A percentile compares a stretch with the other conserved stretches of the same genome.
Conservation (phyloP, 129 eudicot genomes). For the Lonicera japonica region DNA sequence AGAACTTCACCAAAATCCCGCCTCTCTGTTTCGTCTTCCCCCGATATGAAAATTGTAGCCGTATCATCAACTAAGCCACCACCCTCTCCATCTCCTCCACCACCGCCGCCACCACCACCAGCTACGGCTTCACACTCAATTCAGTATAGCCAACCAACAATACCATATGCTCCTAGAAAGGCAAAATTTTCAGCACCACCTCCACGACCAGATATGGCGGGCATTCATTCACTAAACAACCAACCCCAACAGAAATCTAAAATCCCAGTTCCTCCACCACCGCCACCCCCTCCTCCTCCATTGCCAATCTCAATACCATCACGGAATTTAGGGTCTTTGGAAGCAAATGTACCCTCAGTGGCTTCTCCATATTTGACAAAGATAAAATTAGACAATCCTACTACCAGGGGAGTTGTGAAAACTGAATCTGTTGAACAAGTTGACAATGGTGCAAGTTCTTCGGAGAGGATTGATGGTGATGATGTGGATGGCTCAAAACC, state of each 20-base stretch:
- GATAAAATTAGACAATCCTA: constrained; percentile 26
- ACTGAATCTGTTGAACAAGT: constrained; percentile 22
- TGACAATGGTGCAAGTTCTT: constrained; percentile 21
- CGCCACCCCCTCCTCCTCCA: constrained; percentile 57
- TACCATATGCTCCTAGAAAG: constrained; percentile 48
- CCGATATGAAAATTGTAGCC: constrained; percentile 46
- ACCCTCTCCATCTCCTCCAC: constrained; percentile 23
- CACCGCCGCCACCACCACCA: constrained; percentile 28
- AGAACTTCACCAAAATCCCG: constrained; percentile 84
- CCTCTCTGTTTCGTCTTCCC: constrained; percentile 55
- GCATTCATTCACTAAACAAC: constrained; percentile 36
- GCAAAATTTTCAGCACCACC: constrained; percentile 55
- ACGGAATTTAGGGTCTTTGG: constrained; percentile 24
- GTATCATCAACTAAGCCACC: constrained; percentile 43
- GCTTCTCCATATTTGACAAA: constrained; percentile 18
- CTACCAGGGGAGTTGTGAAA: constrained; percentile 34
- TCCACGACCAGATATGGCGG: constrained; percentile 61
- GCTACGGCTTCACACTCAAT: constrained; percentile 24
- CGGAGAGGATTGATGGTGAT: constrained; percentile 41
- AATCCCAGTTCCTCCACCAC: constrained; percentile 38
- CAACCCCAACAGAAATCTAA: constrained; percentile 32
- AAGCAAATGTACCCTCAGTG: constrained; percentile 15
- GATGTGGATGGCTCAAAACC: constrained; percentile 65
- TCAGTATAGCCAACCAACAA: constrained; percentile 29
- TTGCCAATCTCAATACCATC: constrained; percentile 28